These are phyloP conservation scores for Boletus rubropictus DNA, from an alignment of 768 basidiomycete genomes.

Conservation along the genomic window DNA sequence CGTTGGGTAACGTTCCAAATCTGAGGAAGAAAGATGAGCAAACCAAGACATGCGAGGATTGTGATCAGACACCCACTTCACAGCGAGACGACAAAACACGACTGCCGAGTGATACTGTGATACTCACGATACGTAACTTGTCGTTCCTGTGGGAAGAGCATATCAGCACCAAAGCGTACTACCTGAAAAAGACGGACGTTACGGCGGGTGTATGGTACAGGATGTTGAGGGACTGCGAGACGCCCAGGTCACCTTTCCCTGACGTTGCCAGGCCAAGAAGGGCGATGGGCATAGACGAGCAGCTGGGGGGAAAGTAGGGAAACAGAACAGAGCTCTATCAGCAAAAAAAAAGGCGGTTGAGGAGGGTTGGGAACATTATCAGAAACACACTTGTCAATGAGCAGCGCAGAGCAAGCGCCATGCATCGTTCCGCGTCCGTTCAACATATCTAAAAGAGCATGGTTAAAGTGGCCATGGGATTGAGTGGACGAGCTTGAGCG, in stretches of 20 bases:
- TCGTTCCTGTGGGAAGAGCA: conserved; percentile 36
- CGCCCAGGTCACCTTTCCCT: conserved; percentile 29
- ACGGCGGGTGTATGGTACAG: conserved; percentile 54
- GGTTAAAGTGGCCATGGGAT: background rate
- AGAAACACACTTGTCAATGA: conserved; percentile 46
- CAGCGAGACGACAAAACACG: conserved; percentile 44
- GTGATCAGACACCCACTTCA: conserved; percentile 34
- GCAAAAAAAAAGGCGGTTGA: background rate
- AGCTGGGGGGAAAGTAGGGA: conserved; percentile 28
- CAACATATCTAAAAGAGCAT: conserved; percentile 44
- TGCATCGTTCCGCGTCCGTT: conserved; percentile 45
- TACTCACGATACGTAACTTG: conserved; percentile 45
- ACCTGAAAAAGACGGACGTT: conserved; percentile 26
- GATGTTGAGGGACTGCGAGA: conserved; percentile 49
- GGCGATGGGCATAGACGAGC: conserved; percentile 46
- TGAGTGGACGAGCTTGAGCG: background rate
- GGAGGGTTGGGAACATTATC: background rate
- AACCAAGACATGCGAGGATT: background rate
- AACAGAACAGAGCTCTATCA: background rate
- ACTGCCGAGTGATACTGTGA: conserved; percentile 44
- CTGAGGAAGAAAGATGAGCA: conserved; percentile 24
- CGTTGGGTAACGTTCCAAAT: conserved; percentile 52
- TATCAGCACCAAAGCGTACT: background rate
- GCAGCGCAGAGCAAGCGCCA: conserved; percentile 49
- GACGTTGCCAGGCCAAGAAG: conserved; percentile 26